These are phyloP conservation scores for Drechmeria coniospora DNA, from an alignment of 2,329 filamentous ascomycete species.

Conservation along the genomic window DNA sequence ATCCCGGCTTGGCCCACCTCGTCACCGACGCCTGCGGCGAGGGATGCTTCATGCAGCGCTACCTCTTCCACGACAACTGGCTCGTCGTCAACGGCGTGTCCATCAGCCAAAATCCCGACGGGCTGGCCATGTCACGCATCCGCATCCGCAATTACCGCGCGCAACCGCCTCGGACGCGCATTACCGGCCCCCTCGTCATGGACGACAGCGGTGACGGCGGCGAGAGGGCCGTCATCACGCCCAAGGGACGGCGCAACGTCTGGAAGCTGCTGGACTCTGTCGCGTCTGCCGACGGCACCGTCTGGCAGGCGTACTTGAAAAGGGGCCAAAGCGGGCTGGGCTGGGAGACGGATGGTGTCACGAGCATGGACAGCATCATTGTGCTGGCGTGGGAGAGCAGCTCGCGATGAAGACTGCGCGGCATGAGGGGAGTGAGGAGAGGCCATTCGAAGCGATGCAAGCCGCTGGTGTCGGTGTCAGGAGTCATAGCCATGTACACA, in stretches of 20 bases:
- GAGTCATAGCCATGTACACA: too few relatives aligned
- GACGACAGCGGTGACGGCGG: constrained; percentile 12
- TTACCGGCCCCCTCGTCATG: constrained; percentile 16
- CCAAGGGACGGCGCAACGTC: constrained; percentile 20
- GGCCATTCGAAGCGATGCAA: too few relatives aligned
- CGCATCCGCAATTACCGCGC: not conserved
- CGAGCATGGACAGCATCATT: constrained; percentile 22
- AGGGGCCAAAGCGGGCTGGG: constrained; percentile 8
- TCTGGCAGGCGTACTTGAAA: constrained; percentile 33
- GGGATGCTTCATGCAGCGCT: constrained; percentile 30
- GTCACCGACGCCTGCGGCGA: constrained; percentile 28
- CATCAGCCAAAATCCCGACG: constrained; percentile 25
- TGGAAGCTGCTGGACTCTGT: constrained; percentile 27
- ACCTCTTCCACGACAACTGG: constrained; percentile 29
- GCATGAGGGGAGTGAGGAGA: not conserved
- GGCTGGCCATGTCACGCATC: constrained; percentile 8
- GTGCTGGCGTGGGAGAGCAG: constrained; percentile 23
- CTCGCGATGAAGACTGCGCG: not conserved
- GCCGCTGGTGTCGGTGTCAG: too few relatives aligned
- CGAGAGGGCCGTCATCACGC: constrained; percentile 18
- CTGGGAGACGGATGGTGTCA: constrained; percentile 8
- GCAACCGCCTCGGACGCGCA: constrained; percentile 3
- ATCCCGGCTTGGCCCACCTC: constrained; percentile 24
- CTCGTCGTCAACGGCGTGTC: constrained; percentile 31
- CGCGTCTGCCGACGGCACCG: constrained; percentile 17